A percentile compares a stretch with the other conserved stretches of the same genome.
Evolutionary conservation across 208 protist genomes (phyloP).

Genomic region (Angomonas desouzai): DNA sequence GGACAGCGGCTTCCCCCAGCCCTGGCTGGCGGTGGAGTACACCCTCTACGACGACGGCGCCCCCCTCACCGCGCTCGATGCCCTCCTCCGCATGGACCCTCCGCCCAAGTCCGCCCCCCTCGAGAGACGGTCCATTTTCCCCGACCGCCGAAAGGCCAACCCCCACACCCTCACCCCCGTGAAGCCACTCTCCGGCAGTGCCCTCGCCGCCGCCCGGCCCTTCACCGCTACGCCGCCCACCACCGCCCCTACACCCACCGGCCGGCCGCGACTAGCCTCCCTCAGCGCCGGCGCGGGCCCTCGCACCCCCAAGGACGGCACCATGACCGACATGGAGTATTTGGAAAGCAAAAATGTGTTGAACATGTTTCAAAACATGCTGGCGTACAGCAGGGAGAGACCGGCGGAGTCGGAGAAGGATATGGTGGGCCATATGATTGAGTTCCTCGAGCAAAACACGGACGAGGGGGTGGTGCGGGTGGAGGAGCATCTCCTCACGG

Average conservation of each 20-base stretch:
- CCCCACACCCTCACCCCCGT: constrained; percentile 6
- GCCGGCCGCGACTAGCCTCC: neutral
- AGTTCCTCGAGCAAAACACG: constrained; percentile 34
- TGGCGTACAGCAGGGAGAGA: constrained; percentile 34
- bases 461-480: constrained; percentile 17
- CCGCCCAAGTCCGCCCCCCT: neutral
- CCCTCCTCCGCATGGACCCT: neutral
- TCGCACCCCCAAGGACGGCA: constrained; percentile 9
- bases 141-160: neutral
- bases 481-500: neutral
- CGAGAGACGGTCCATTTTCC: neutral
- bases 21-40: constrained; percentile 2
- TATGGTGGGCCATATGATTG: constrained; percentile 57
- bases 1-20: neutral
- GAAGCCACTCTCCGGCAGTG: no score
- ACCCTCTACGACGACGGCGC: constrained; percentile 9
- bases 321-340: constrained; percentile 19
- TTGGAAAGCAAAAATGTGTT: constrained; percentile 44
- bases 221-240: constrained; percentile 29
- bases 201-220: constrained; percentile 53
- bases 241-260: constrained; percentile 8
- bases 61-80: neutral
- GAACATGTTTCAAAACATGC: constrained; percentile 61
- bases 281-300: neutral
- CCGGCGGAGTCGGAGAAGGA: constrained; percentile 34